Evolutionary conservation across 495 filamentous ascomycete genomes (phyloP), one percentile per base, ranked within the genome.

Genomic region (Pseudomonodictys pantanalensis): DNA sequence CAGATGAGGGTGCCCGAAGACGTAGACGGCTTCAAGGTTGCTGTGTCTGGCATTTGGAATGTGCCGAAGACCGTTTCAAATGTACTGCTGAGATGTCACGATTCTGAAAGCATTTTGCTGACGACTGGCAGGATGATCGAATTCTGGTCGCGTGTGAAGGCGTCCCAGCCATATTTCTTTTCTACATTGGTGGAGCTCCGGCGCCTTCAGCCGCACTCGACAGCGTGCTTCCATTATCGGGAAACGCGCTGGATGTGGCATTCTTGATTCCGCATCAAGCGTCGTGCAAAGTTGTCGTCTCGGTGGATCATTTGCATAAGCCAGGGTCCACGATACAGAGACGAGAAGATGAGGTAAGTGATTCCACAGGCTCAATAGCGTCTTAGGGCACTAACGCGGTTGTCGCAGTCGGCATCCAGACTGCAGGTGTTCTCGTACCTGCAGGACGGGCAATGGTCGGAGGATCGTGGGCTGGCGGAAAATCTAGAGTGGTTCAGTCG

Each of bases 111-210:
- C 32, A n/a, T n/a, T 15, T 18, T 42, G 48, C 39, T 58, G 24
- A 54, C 24, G 2, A 30, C 22, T n/a, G 29, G 32, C 30, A 60
- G 52, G 8, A 43, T 48, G 26, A 69, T 45, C 52, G 61, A 30
- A 39, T 72, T 18, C 39, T 72, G 1, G 61, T 70, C 6, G 64
- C 70, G 8, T 72, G 65, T 38, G 70, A 72, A 43, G 70, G 66
- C n/a, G 51, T 72, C 15, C 68, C 70, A 7, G 68, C 62, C 0
- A 38, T 72, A 4, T 64, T 72, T 41, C 28, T 41, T 33, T 51
- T 72, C 38, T 24, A n/a, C n/a, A n/a, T n/a, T n/a, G n/a, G n/a
- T n/a, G n/a, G n/a, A n/a, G n/a, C 4, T 3, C 42, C 62, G 4
- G 55, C 17, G 6, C 24, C 9, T 8, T 12, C 10, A 12, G 45